These are phyloP conservation scores for Trichosporon faecale DNA, from an alignment of 1,284 basidiomycete genomes.

Conservation along the genomic window DNA sequence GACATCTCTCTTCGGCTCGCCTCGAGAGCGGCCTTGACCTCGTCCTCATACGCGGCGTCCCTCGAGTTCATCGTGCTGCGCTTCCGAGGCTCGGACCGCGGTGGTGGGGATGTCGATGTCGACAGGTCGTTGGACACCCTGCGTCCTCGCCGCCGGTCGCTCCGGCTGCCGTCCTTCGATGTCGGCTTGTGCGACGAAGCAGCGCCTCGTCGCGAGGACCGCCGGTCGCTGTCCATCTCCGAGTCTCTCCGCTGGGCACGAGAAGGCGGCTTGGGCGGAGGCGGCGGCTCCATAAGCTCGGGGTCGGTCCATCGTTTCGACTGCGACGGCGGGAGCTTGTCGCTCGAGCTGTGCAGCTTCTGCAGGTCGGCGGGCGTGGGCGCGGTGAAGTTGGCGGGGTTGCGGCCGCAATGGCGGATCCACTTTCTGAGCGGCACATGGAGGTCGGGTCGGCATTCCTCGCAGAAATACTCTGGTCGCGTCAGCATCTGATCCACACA, in stretches of 20 bases:
- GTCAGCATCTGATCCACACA: conserved; percentile 13
- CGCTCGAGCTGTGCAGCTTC: conserved; percentile 33
- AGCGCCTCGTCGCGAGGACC: conserved; percentile 1
- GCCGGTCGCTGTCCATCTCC: conserved; percentile 13
- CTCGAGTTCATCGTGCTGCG: conserved; percentile 96
- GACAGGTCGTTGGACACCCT: conserved; percentile 26
- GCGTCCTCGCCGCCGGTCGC: conserved; percentile 18
- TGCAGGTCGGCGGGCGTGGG: conserved; percentile 45
- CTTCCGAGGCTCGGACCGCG: conserved; percentile 60
- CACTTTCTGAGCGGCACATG: conserved; percentile 75
- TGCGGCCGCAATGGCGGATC: conserved; percentile 41
- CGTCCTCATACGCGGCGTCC: conserved; percentile 90
- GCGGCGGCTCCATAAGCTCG: conserved; percentile 17
- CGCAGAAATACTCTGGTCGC: conserved; percentile 71
- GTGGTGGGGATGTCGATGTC: conserved; percentile 18
- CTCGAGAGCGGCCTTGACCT: conserved; percentile 60
- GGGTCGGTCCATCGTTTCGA: conserved; percentile 48
- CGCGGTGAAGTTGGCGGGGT: conserved; percentile 41
- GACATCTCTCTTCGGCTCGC: conserved; percentile 41
- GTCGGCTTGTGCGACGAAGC: conserved; percentile 12
- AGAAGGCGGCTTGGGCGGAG: conserved; percentile 29
- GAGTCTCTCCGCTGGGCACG: conserved; percentile 30
- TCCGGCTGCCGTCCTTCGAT: conserved; percentile 18
- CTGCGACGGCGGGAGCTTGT: conserved; percentile 48
- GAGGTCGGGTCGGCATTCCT: conserved; percentile 83